Evolutionary conservation across 2,329 filamentous ascomycete species (phyloP).

Genomic region (Xylariaceae sp.): DNA sequence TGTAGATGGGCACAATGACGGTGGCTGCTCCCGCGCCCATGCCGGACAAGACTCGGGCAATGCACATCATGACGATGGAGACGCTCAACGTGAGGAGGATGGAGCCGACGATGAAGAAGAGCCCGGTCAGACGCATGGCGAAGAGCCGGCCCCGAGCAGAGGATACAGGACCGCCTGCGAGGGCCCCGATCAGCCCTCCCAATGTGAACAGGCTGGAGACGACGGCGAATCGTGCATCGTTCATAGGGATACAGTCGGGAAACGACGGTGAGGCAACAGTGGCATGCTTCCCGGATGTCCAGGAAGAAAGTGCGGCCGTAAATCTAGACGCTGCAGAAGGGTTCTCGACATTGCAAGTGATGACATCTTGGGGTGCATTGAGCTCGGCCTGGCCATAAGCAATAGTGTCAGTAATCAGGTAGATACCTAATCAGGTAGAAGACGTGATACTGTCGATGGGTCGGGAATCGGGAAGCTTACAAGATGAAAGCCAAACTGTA

Average conservation of each 20-base stretch:
- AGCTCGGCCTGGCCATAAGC: constrained; percentile 66
- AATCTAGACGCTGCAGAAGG: constrained; percentile 36
- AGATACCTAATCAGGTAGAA: too few species aligned
- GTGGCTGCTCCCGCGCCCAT: constrained; percentile 82
- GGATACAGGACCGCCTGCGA: constrained; percentile 73
- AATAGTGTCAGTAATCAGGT: too few species aligned
- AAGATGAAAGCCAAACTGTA: constrained; percentile 93
- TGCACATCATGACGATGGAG: constrained; percentile 59
- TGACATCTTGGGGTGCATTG: constrained; percentile 89
- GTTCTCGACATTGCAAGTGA: constrained; percentile 69
- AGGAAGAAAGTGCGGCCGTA: constrained; percentile 23
- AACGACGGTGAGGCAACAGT: constrained; percentile 35
- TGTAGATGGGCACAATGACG: constrained; percentile 90
- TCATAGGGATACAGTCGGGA: constrained; percentile 85
- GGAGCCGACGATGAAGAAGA: constrained; percentile 73
- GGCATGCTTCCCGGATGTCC: constrained; percentile 23
- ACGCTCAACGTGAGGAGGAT: constrained; percentile 66
- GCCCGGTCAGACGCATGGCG: constrained; percentile 70
- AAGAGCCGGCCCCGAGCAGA: constrained; percentile 69
- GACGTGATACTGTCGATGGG: background rate
- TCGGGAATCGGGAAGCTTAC: constrained; percentile 41
- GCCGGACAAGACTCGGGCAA: constrained; percentile 76
- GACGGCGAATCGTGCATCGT: constrained; percentile 70
- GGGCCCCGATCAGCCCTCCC: constrained; percentile 78
- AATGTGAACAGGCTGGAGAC: constrained; percentile 88